Evolutionary conservation across 768 basidiomycete genomes (phyloP), one percentile per base, ranked within the genome.

Genomic region (Mycena indigotica): DNA sequence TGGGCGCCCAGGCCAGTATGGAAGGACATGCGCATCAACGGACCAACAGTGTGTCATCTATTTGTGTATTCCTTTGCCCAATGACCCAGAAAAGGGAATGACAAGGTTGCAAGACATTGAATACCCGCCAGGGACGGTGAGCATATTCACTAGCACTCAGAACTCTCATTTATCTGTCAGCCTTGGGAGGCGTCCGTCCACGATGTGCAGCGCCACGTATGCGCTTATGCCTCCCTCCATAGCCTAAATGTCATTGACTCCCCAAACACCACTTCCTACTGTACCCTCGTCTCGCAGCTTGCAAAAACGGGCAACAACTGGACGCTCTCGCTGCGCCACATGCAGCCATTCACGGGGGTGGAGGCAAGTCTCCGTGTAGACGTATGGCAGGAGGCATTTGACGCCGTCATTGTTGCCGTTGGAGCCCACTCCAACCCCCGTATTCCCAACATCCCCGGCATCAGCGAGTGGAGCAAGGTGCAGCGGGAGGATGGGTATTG

Each of bases 281-380:
- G 72, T 28, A 77, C 77, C 2, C 73, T 76, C 12, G 77, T 78
- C 3, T 75, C 77, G 56, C 59, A 50, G 26, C 58, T 72, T 29
- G 65, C 67, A 38, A 77, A 77, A 24, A 55, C 50, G 2, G 49
- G 44, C 17, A 52, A 60, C 15, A 61, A 51, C 5, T 68, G 66
- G 68, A 53, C 49, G 26, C 60, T 69, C 10, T 65, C 66, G 28
- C 54, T 69, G 28, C 61, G 64, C 40, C 53, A 51, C 4, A 49
- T 66, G 1, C 57, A 64, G 52, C 58, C 56, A 16, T 51, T 67
- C 4, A 50, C 55, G 2, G 65, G 65, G 32, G 61, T 49, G 1
- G 29, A 35, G 25, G 1, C 53, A 53, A n/a, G n/a, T n/a, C 24
- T 48, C 65, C 56, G 66, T 67, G 29, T 62, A 57, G 21, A 56